phyloP scores from a whole-genome alignment of 2,329 filamentous ascomycete genomes.

The Alternaria dauci region DNA sequence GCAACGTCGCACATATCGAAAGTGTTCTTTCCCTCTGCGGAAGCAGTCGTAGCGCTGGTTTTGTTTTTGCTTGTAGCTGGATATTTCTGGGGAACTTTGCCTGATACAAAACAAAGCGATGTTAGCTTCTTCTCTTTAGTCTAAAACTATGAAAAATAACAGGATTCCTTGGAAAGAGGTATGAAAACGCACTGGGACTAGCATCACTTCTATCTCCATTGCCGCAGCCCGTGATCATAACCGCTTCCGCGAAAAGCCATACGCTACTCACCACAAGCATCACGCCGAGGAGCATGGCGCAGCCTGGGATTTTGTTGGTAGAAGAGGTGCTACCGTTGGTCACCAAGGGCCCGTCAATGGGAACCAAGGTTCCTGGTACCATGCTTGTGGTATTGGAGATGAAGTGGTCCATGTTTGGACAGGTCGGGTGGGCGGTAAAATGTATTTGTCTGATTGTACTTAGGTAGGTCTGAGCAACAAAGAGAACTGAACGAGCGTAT shows the following conservation, averaged over 20 bases:
- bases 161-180: neutral
- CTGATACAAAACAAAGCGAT: neutral
- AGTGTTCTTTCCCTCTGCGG: too few relatives aligned
- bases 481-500: neutral
- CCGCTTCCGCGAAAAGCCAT: neutral
- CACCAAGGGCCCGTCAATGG: neutral
- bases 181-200: neutral
- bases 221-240: neutral
- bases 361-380: neutral
- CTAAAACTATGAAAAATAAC: neutral
- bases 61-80: too few relatives aligned
- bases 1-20: too few relatives aligned
- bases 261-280: neutral
- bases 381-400: neutral
- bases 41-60: too few relatives aligned
- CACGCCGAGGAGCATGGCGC: neutral
- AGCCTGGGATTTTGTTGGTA: neutral
- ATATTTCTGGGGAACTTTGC: too few relatives aligned
- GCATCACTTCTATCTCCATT: neutral
- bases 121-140: neutral
- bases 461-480: neutral
- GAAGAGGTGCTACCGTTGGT: neutral
- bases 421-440: neutral
- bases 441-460: neutral
- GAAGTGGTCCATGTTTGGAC: neutral